Evolutionary conservation across 768 basidiomycete species (phyloP).

Genomic region (Mycena galericulata): DNA sequence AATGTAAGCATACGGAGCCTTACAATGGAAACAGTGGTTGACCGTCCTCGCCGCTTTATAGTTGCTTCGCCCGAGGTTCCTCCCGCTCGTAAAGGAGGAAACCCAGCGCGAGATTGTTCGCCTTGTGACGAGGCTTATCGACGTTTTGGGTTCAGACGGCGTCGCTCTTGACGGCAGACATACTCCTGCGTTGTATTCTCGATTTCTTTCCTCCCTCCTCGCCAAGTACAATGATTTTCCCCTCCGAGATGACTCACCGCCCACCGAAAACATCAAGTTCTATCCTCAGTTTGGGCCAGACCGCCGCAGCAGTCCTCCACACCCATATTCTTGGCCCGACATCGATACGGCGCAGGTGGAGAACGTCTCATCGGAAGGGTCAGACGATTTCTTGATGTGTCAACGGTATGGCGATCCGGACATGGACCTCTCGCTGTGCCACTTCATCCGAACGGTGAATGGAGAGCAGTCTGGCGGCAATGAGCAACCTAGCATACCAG

Average conservation of each 20-base stretch:
- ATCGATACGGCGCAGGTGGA: constrained; percentile 39
- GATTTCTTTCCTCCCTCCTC: constrained; percentile 64
- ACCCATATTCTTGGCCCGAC: constrained; percentile 60
- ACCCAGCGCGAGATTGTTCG: constrained; percentile 56
- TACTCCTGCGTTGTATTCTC: constrained; percentile 68
- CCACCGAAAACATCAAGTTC: constrained; percentile 33
- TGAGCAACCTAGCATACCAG: neutral
- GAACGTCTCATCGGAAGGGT: constrained; percentile 21
- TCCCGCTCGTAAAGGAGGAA: constrained; percentile 53
- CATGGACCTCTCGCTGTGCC: constrained; percentile 26
- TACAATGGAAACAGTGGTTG: neutral
- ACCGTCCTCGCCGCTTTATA: constrained; percentile 33
- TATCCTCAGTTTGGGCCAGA: constrained; percentile 39
- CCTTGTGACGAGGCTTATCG: constrained; percentile 57
- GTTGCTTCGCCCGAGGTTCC: constrained; percentile 64
- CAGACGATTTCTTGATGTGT: constrained; percentile 23
- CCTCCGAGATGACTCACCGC: constrained; percentile 13
- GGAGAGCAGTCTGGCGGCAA: neutral
- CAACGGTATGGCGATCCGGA: constrained; percentile 30
- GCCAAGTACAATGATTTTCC: constrained; percentile 46
- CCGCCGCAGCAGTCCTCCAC: constrained; percentile 43
- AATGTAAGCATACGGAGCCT: constrained; percentile 55
- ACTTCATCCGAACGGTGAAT: constrained; percentile 28
- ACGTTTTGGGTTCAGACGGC: constrained; percentile 58
- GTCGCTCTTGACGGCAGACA: constrained; percentile 69